A percentile compares a stretch with the other conserved stretches of the same genome.
Conservation (phyloP, 176 grass and related monocot genomes). For the Secale cereale region DNA sequence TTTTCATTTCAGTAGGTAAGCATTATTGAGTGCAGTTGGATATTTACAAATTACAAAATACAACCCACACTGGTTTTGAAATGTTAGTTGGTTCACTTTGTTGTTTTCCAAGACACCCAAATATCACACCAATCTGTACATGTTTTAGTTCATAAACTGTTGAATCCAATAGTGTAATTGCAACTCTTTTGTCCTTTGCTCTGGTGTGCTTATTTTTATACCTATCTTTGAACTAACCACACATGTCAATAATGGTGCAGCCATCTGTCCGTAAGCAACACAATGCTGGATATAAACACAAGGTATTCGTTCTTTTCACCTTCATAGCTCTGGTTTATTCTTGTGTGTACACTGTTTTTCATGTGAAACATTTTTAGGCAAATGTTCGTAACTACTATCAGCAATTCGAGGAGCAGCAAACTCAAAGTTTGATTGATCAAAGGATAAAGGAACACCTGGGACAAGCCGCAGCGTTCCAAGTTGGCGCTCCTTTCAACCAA, state of each 20-base stretch:
- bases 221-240: constrained; percentile 28
- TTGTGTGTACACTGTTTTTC: not conserved
- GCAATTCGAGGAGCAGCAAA: constrained; percentile 98
- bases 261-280: constrained; percentile 96
- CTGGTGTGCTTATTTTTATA: not conserved
- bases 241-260: constrained; percentile 47
- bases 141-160: not conserved
- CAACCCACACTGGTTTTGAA: not conserved
- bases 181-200: not conserved
- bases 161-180: not conserved
- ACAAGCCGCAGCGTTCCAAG: constrained; percentile 89
- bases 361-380: constrained; percentile 52
- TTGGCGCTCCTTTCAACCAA: constrained; percentile 68
- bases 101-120: constrained; percentile 4
- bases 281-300: constrained; percentile 97
- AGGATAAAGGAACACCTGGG: constrained; percentile 98
- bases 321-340: not conserved
- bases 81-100: not conserved
- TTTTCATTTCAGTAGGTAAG: not conserved
- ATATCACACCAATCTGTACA: not conserved
- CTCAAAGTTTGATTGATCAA: constrained; percentile 97
- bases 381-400: constrained; percentile 95
- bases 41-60: not conserved
- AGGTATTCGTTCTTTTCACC: constrained; percentile 50
- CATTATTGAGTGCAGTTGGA: not conserved